These are phyloP conservation scores for Talaromyces thailandensis DNA, from an alignment of 495 filamentous ascomycete genomes.

Conservation along the genomic window DNA sequence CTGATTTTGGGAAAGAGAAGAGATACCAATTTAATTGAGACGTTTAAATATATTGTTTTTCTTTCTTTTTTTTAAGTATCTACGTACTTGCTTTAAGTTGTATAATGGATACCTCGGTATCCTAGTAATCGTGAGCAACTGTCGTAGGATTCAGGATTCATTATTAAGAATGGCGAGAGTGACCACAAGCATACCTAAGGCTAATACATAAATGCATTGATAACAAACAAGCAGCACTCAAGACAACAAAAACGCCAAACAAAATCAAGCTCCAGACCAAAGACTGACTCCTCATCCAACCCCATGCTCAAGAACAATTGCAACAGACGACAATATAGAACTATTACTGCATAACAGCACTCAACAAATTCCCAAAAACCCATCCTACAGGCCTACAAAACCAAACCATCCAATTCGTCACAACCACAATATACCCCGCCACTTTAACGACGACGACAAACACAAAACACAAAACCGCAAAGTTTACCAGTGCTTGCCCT, in stretches of 20 bases:
- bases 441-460: constrained; percentile 23
- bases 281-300: not conserved
- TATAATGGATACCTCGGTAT: not conserved
- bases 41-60: constrained; percentile 8
- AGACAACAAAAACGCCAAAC: not conserved
- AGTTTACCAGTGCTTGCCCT: constrained; percentile 27
- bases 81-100: not conserved
- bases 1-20: not conserved
- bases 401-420: constrained; percentile 36
- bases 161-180: not conserved
- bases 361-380: constrained; percentile 22
- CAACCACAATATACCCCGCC: constrained; percentile 25
- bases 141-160: not conserved
- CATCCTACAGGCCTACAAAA: constrained; percentile 30
- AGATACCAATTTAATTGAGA: not conserved
- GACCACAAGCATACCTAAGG: not conserved
- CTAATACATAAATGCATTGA: not conserved
- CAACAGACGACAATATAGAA: too few relatives aligned
- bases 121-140: not conserved
- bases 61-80: constrained; percentile 9
- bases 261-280: not conserved
- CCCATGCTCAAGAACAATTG: not conserved
- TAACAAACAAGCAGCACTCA: not conserved
- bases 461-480: constrained; percentile 26
- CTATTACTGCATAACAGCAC: constrained; percentile 16